Percentiles rank a stretch among this genome's conserved stretches.
Conservation (phyloP, 176 grass and related monocot species). For the Oryza rufipogon region DNA sequence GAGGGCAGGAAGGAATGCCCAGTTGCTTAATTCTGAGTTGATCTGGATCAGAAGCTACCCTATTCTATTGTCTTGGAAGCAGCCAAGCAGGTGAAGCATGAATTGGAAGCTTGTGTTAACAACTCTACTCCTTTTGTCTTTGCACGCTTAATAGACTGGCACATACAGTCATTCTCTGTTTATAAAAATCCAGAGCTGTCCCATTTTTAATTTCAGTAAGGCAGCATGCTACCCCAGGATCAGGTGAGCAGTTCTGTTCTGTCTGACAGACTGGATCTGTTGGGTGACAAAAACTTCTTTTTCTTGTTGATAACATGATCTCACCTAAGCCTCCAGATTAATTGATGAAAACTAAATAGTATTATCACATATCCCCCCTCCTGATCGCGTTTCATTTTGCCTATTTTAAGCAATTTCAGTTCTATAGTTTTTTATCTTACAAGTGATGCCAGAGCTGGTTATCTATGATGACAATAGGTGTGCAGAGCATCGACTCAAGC, state of each 20-base stretch:
- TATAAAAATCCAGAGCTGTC: background rate
- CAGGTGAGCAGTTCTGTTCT: conserved; percentile 10
- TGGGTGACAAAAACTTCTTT: background rate
- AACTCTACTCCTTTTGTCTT: conserved; percentile 10
- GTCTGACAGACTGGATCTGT: conserved; percentile 19
- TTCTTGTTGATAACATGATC: conserved; percentile 15
- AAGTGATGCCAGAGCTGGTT: background rate
- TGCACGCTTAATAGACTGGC: conserved; percentile 1
- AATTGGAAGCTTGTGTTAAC: conserved; percentile 3
- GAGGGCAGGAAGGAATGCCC: background rate
- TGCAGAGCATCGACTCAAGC: background rate
- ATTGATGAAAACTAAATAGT: background rate
- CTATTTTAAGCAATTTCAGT: background rate
- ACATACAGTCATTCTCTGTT: background rate
- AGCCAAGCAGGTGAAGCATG: conserved; percentile 15
- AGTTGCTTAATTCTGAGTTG: background rate
- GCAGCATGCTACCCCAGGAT: background rate
- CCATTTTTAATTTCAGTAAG: background rate
- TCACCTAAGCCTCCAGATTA: background rate
- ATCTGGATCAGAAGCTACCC: background rate
- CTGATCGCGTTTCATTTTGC: background rate
- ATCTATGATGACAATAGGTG: background rate
- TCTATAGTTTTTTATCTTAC: background rate
- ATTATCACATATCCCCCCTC: background rate
- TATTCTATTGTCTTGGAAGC: conserved; percentile 8